A percentile compares a stretch with the other conserved stretches of the same genome.
Conservation (phyloP, 306 rosid species). For the Calophaca sinica region DNA sequence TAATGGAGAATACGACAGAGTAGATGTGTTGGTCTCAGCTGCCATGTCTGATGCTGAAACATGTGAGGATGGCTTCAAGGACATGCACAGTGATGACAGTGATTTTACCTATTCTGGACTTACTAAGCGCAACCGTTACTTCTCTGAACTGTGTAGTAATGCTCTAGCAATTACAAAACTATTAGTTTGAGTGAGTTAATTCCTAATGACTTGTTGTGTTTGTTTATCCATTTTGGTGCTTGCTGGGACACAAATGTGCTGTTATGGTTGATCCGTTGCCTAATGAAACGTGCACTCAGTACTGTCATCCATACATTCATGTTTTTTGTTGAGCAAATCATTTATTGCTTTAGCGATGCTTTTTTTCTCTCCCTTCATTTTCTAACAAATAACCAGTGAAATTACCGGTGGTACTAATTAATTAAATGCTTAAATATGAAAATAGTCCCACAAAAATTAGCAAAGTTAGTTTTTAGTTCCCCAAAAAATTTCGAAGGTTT, state of each 20-base stretch:
- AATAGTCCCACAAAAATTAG: too few species aligned
- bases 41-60: conserved; percentile 58
- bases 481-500: too few species aligned
- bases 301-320: conserved; percentile 1
- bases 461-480: too few species aligned
- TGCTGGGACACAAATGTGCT: not conserved
- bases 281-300: not conserved
- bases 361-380: not conserved
- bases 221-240: not conserved
- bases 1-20: conserved; percentile 36
- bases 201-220: not conserved
- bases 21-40: conserved; percentile 41
- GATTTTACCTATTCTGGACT: conserved; percentile 25
- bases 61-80: conserved; percentile 52
- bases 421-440: too few species aligned
- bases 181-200: conserved; percentile 29
- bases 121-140: conserved; percentile 36
- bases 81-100: not conserved
- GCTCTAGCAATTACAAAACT: conserved; percentile 46
- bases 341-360: not conserved
- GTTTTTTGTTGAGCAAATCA: not conserved
- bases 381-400: too few species aligned
- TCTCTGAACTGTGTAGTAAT: conserved; percentile 52
- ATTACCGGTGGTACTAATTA: too few species aligned
- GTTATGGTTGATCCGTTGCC: not conserved